Conservation (phyloP, 129 eudicot species). For the Escallonia rubra region DNA sequence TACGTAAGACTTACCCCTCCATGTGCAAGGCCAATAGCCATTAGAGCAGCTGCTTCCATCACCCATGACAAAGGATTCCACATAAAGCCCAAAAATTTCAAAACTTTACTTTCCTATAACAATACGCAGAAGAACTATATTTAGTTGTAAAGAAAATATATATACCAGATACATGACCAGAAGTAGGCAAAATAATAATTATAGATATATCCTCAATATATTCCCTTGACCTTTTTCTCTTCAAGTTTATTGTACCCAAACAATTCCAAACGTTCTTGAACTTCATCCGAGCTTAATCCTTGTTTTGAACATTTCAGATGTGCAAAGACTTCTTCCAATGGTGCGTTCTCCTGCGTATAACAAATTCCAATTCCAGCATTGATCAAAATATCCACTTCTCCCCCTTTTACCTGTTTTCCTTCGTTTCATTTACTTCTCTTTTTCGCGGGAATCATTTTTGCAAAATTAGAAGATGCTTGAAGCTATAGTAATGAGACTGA, state of each 20-base stretch:
- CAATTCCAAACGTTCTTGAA: conserved; percentile 38
- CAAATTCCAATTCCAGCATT: neutral
- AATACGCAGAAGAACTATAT: neutral
- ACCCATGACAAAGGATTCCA: conserved; percentile 98
- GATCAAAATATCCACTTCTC: neutral
- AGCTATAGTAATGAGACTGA: neutral
- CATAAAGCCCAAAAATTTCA: conserved; percentile 88
- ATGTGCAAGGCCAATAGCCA: conserved; percentile 85
- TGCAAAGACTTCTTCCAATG: conserved; percentile 70
- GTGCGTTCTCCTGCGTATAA: conserved; percentile 61
- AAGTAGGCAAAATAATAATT: neutral
- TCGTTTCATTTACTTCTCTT: neutral
- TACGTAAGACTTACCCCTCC: conserved; percentile 74
- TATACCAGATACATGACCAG: neutral
- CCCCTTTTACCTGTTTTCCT: neutral
- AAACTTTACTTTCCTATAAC: conserved; percentile 68
- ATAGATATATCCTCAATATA: neutral
- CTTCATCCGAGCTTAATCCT: conserved; percentile 52
- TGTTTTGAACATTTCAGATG: conserved; percentile 61
- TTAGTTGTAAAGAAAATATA: neutral
- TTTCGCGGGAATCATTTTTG: neutral
- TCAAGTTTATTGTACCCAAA: too few species aligned
- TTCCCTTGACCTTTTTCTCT: conserved; percentile 57
- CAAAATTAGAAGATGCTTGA: too few species aligned
- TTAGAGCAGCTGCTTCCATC: conserved; percentile 92